Conservation (phyloP, 768 basidiomycete species). For the Daedalea quercina region DNA sequence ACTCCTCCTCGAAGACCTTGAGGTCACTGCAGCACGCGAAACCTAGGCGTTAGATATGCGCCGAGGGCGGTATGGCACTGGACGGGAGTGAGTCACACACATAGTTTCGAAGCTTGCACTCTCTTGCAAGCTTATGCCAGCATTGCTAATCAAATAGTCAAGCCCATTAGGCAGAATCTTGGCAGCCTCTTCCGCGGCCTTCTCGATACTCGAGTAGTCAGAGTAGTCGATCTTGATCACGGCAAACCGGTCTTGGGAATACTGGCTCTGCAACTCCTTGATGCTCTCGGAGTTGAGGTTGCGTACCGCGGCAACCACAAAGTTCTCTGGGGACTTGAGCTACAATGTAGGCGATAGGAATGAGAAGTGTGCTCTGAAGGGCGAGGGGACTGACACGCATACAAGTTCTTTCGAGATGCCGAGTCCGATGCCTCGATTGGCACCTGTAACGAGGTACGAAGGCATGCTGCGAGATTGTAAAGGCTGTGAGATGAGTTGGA, state of each 20-base stretch:
- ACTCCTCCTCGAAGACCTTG: background rate
- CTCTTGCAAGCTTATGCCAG: background rate
- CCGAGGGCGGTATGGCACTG: background rate
- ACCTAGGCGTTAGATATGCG: too few relatives aligned
- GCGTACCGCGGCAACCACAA: background rate
- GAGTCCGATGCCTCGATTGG: background rate
- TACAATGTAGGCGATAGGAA: background rate
- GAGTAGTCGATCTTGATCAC: background rate
- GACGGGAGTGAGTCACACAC: background rate
- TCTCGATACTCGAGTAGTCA: background rate
- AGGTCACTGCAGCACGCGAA: background rate
- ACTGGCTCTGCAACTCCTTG: background rate
- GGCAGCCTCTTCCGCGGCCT: background rate
- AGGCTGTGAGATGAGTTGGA: background rate
- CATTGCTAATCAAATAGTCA: background rate
- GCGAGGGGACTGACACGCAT: background rate
- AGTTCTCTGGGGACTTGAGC: background rate
- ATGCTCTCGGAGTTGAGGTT: background rate
- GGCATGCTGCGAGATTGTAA: background rate
- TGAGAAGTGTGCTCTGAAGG: background rate
- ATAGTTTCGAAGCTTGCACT: background rate
- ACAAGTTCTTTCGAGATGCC: background rate
- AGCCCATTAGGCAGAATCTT: background rate
- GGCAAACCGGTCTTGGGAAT: background rate
- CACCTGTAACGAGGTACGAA: background rate